Base-by-base conservation (phyloP, 192 early-diverging fungal species). In the Entomortierella chlamydospora region DNA sequence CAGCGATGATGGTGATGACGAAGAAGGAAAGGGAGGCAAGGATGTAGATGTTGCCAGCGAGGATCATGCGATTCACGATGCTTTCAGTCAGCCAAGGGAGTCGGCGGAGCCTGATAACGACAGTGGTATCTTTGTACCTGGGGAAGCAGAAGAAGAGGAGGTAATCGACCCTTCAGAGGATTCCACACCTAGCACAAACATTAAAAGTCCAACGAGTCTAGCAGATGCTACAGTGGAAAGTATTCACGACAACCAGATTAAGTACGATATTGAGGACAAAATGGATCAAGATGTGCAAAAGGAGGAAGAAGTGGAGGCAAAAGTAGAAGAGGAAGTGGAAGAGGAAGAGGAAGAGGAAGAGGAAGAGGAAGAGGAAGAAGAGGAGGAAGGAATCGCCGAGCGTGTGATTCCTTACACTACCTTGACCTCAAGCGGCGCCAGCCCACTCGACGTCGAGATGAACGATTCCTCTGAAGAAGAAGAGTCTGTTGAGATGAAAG, bases 381-480 rank as follows among this genome's bases (percentile, higher is more conserved):
- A 68, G n/a, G 69, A 81, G 25, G 60, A 72, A 33, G 26, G 41
- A 37, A 49, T 61, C 31, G 50, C 51, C 5, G 57, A 54, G 49
- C 52, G 55, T 7, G 61, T 78, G 1, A 60, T 70, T 10, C 67
- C 74, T 23, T 70, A 58, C 18, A 52, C 66, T 0, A 59, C 62
- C 15, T 55, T 37, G 1, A 29, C 18, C 28, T 61, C 52, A 9
- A 65, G 50, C 39, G 76, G 68, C n/a, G 58, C 57, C 13, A 65
- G 68, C 43, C 68, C 74, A 10, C 50, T 78, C 13, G 74, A 78
- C 59, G 68, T 78, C 1, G 74, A 78, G 25, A 65, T 70, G 57
- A 68, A 65, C 31, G 63, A 79, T 13, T 42, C 43, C 5, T 49
- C 57, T 34, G 56, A 68, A 25, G 57, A 68, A 23, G 55, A 67